Evolutionary conservation across 768 basidiomycete genomes (phyloP).

Genomic region (Xerocomus brunneocitrinus): DNA sequence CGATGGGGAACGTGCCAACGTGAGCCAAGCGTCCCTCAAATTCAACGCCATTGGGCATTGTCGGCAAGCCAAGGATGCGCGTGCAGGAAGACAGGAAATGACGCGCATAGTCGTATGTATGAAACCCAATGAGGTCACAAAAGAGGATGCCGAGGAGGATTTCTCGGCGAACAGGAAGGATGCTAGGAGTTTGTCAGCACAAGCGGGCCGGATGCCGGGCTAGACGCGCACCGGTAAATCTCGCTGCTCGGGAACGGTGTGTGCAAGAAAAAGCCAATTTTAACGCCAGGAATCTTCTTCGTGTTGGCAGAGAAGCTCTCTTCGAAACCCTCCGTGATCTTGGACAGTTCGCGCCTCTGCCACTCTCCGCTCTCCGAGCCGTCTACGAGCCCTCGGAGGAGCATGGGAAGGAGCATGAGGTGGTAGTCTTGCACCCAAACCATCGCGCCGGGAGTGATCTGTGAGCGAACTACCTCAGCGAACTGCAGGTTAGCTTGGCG

Average conservation of each 20-base stretch:
- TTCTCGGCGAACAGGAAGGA: slow-evolving; percentile 94
- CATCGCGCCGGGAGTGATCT: slow-evolving; percentile 83
- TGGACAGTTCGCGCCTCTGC: slow-evolving; percentile 56
- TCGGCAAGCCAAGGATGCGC: slow-evolving; percentile 88
- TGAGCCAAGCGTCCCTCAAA: slow-evolving; percentile 93
- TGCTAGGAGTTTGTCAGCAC: slow-evolving; percentile 44
- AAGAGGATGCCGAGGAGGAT: slow-evolving; percentile 95
- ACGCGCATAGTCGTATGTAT: slow-evolving; percentile 99
- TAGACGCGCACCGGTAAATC: slow-evolving; percentile 78
- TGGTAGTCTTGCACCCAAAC: slow-evolving; percentile 99
- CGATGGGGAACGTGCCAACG: slow-evolving; percentile 98
- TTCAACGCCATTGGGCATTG: slow-evolving; percentile 97
- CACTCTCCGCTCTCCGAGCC: slow-evolving; percentile 56
- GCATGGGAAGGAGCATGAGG: slow-evolving; percentile 95
- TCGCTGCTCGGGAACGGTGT: slow-evolving; percentile 98
- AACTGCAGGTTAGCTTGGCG: slow-evolving; percentile 95
- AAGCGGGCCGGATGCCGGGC: slow-evolving; percentile 11
- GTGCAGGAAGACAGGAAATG: slow-evolving; percentile 99
- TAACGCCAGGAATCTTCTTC: slow-evolving; percentile 58
- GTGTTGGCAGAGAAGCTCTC: slow-evolving; percentile 35
- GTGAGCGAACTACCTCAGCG: slow-evolving; percentile 79
- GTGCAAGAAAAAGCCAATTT: slow-evolving; percentile 98
- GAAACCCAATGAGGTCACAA: slow-evolving; percentile 97
- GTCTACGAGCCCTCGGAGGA: slow-evolving; percentile 85
- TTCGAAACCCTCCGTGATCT: slow-evolving; percentile 70